A percentile compares a stretch with the other conserved stretches of the same genome.
Conservation (phyloP, 768 basidiomycete genomes). For the Pisolithus tinctorius region DNA sequence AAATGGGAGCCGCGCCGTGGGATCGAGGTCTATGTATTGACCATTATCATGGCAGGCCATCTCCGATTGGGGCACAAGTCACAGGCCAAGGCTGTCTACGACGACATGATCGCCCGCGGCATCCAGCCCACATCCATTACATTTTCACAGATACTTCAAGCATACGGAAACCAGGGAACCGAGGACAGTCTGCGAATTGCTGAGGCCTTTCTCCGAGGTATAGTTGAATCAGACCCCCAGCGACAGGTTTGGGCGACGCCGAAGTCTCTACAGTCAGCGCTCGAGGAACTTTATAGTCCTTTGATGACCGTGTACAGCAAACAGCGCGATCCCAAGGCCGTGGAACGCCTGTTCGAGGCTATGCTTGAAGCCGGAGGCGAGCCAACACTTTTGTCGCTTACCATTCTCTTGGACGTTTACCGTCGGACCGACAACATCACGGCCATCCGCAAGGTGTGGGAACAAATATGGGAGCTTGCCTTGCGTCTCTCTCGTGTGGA, state of each 20-base stretch:
- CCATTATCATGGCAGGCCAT: slow-evolving; percentile 70
- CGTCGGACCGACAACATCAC: slow-evolving; percentile 50
- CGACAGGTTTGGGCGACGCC: slow-evolving; percentile 34
- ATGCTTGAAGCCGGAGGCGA: slow-evolving; percentile 47
- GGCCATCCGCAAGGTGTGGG: slow-evolving; percentile 59
- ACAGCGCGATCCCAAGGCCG: slow-evolving; percentile 40
- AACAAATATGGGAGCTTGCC: slow-evolving; percentile 56
- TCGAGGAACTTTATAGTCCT: slow-evolving; percentile 55
- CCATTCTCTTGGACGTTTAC: slow-evolving; percentile 66
- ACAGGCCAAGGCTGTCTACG: slow-evolving; percentile 58
- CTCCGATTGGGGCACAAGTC: slow-evolving; percentile 46
- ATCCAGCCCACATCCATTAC: slow-evolving; percentile 65
- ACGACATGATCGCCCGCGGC: slow-evolving; percentile 61
- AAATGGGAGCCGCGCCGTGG: slow-evolving; percentile 32
- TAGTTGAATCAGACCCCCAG: slow-evolving; percentile 33
- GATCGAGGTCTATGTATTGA: slow-evolving; percentile 56
- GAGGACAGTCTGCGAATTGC: slow-evolving; percentile 52
- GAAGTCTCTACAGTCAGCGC: slow-evolving; percentile 35
- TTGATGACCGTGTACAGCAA: slow-evolving; percentile 48
- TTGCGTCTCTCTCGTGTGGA: slow-evolving; percentile 32
- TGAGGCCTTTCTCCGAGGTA: slow-evolving; percentile 52
- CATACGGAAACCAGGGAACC: slow-evolving; percentile 48
- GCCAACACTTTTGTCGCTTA: slow-evolving; percentile 54
- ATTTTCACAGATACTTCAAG: slow-evolving; percentile 57
- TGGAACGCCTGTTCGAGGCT: slow-evolving; percentile 50